Conservation (phyloP, 495 filamentous ascomycete species). For the Aspergillus campestris region DNA sequence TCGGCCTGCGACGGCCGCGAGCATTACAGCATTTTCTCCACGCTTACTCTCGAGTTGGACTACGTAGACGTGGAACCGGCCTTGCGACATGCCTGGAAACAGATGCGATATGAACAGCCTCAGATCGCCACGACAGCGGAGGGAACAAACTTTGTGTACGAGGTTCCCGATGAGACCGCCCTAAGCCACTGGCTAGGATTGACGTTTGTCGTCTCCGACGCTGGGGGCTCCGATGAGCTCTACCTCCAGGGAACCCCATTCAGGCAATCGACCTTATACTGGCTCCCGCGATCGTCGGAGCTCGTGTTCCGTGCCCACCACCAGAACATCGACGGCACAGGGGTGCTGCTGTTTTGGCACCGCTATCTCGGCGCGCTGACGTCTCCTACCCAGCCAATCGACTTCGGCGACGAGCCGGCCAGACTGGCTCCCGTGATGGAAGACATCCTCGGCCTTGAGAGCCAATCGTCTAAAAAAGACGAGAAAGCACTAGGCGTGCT, state of each 20-base stretch:
- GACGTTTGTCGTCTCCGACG: constrained; percentile 18
- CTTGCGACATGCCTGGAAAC: constrained; percentile 18
- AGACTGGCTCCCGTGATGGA: background rate
- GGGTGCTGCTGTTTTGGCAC: background rate
- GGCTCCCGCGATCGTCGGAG: constrained; percentile 16
- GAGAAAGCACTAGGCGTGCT: background rate
- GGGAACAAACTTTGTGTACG: constrained; percentile 15
- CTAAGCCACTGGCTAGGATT: constrained; percentile 15
- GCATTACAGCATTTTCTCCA: constrained; percentile 17
- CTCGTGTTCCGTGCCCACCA: constrained; percentile 6
- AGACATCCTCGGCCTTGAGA: background rate
- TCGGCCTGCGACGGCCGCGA: constrained; percentile 11
- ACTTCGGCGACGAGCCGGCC: background rate
- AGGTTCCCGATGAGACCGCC: constrained; percentile 12
- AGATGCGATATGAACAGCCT: constrained; percentile 19
- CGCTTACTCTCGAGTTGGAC: constrained; percentile 10
- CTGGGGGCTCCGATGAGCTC: constrained; percentile 11
- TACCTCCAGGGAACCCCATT: constrained; percentile 5
- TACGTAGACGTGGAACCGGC: constrained; percentile 5
- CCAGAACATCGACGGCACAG: background rate
- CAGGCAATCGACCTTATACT: constrained; percentile 19
- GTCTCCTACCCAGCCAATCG: background rate
- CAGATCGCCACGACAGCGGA: constrained; percentile 14
- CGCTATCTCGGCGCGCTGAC: background rate
- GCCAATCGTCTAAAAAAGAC: background rate